These are phyloP conservation scores for Pseudogymnoascus sp. DNA, from an alignment of 2,329 filamentous ascomycete genomes.

Conservation along the genomic window DNA sequence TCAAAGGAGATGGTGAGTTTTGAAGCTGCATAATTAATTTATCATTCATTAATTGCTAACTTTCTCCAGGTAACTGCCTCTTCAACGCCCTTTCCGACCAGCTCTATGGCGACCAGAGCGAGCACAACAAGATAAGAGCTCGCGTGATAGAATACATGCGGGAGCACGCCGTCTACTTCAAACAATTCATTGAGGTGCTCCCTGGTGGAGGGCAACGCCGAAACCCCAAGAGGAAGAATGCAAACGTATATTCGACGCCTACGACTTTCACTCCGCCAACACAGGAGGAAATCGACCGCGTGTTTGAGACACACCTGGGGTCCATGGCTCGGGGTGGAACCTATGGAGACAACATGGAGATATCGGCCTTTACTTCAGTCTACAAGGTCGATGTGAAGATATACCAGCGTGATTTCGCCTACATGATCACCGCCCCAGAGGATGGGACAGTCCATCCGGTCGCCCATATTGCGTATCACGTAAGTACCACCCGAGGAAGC, in stretches of 20 bases:
- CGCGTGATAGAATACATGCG: conserved; percentile 56
- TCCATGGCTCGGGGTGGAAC: conserved; percentile 53
- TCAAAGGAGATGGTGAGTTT: conserved; percentile 55
- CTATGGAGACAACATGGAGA: conserved; percentile 61
- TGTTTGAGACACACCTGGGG: conserved; percentile 48
- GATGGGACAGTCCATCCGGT: conserved; percentile 29
- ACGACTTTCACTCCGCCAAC: conserved; percentile 43
- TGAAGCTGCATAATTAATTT: not conserved
- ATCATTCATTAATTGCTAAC: conserved; percentile 16
- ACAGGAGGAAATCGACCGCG: conserved; percentile 43
- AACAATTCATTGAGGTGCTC: conserved; percentile 52
- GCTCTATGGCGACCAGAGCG: conserved; percentile 52
- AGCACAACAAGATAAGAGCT: conserved; percentile 51
- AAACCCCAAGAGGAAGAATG: conserved; percentile 47
- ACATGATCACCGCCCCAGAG: conserved; percentile 38
- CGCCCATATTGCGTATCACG: conserved; percentile 57
- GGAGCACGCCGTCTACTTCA: conserved; percentile 53
- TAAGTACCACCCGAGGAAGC: conserved; percentile 34
- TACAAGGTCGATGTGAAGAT: conserved; percentile 57
- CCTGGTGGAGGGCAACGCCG: conserved; percentile 47
- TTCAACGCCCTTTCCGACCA: conserved; percentile 64
- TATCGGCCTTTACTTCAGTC: conserved; percentile 57
- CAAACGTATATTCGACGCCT: conserved; percentile 38
- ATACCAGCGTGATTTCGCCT: conserved; percentile 47
- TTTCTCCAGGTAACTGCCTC: conserved; percentile 56